Evolutionary conservation across 2,329 filamentous ascomycete genomes (phyloP).

Genomic region (Fusarium armeniacum): DNA sequence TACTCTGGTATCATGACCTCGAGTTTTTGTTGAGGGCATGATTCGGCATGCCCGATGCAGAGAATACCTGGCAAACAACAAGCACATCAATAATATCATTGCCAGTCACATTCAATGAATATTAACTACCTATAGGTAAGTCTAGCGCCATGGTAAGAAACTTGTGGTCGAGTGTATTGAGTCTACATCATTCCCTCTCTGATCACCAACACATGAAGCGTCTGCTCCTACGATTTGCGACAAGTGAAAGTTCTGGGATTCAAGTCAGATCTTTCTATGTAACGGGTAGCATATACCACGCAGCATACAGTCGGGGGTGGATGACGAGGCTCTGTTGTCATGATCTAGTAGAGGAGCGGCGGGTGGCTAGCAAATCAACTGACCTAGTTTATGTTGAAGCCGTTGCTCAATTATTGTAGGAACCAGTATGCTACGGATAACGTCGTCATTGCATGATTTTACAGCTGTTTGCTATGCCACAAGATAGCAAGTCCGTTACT

Average conservation of each 20-base stretch:
- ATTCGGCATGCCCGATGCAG: neutral
- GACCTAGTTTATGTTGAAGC: neutral
- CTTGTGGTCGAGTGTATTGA: neutral
- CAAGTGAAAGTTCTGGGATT: accelerated
- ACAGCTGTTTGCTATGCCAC: neutral
- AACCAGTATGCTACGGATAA: no score
- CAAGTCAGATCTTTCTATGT: no score
- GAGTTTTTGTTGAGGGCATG: neutral
- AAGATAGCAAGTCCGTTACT: neutral
- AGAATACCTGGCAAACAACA: neutral
- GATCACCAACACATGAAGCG: neutral
- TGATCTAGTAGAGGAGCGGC: neutral
- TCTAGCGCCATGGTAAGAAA: neutral
- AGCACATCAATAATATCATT: neutral
- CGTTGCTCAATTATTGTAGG: neutral
- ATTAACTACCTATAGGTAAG: accelerated
- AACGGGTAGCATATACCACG: no score
- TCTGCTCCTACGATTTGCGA: neutral
- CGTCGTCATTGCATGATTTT: no score
- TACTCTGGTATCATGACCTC: neutral
- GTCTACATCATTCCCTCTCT: neutral
- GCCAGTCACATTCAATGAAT: neutral
- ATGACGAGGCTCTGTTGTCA: neutral
- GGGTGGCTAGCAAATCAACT: neutral
- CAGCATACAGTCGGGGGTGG: no score